Conservation (phyloP, 2,329 filamentous ascomycete species). For the Cercospora citrullina region DNA sequence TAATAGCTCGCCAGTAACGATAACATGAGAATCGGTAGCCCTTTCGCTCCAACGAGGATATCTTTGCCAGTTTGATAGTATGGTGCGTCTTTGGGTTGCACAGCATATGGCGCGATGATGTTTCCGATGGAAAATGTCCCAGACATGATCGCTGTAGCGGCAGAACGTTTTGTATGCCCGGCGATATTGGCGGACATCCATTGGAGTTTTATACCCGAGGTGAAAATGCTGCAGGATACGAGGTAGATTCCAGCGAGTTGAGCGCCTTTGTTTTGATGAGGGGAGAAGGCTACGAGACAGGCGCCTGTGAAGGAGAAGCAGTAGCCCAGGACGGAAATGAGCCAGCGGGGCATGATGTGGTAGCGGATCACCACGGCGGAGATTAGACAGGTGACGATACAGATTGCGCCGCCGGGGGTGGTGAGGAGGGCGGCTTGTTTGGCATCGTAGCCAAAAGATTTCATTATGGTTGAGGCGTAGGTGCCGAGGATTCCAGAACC, state of each 20-base stretch:
- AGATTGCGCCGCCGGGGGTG: slow-evolving; percentile 59
- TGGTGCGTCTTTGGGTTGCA: slow-evolving; percentile 41
- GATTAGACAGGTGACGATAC: slow-evolving; percentile 40
- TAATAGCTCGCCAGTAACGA: slow-evolving; percentile 47
- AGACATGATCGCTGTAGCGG: slow-evolving; percentile 58
- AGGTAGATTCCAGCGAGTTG: slow-evolving; percentile 45
- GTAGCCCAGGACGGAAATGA: slow-evolving; percentile 28
- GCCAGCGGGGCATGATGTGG: slow-evolving; percentile 30
- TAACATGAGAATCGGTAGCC: slow-evolving; percentile 41
- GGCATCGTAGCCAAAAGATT: slow-evolving; percentile 35
- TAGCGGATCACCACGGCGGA: slow-evolving; percentile 14
- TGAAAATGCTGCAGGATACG: slow-evolving; percentile 38
- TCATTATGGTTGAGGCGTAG: slow-evolving; percentile 39
- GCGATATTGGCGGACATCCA: slow-evolving; percentile 57
- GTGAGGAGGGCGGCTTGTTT: slow-evolving; percentile 43
- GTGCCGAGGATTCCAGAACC: slow-evolving; percentile 47
- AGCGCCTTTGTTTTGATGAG: slow-evolving; percentile 46
- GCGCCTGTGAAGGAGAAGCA: slow-evolving; percentile 26
- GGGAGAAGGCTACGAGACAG: slow-evolving; percentile 34
- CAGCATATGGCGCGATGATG: slow-evolving; percentile 45
- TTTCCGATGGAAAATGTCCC: slow-evolving; percentile 41
- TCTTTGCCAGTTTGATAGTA: slow-evolving; percentile 47
- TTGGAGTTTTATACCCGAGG: slow-evolving; percentile 23
- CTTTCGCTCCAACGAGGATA: slow-evolving; percentile 40
- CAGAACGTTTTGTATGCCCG: slow-evolving; percentile 64